phyloP scores from a whole-genome alignment of 139 green algal genomes.

The Chlamydomonas sp. region DNA sequence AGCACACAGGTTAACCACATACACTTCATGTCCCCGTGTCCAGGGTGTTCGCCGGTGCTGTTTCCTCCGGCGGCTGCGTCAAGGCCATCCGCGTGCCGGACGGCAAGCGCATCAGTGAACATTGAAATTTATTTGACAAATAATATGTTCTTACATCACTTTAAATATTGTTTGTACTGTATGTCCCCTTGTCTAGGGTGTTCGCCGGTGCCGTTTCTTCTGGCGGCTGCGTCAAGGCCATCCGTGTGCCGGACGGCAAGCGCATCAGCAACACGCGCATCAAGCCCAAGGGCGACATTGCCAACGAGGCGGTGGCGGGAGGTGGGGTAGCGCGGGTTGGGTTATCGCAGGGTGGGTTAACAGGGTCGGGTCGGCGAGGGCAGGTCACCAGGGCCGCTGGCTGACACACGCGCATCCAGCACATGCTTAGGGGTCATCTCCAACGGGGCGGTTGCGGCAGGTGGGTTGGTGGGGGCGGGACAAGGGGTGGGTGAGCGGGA shows the following conservation, averaged over 20 bases:
- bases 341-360: too few relatives aligned
- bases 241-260: slow-evolving; percentile 84
- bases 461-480: too few relatives aligned
- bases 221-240: slow-evolving; percentile 86
- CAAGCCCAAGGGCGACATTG: slow-evolving; percentile 89
- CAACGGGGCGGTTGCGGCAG: too few relatives aligned
- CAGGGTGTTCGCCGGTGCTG: slow-evolving; percentile 86
- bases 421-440: too few relatives aligned
- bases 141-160: too few relatives aligned
- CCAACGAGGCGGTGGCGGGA: slow-evolving; percentile 72
- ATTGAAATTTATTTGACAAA: too few relatives aligned
- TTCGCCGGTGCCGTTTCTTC: slow-evolving; percentile 79
- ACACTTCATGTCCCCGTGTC: background rate
- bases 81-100: slow-evolving; percentile 88
- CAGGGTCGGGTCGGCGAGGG: too few relatives aligned
- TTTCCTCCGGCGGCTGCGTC: slow-evolving; percentile 79
- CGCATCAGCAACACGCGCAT: slow-evolving; percentile 86
- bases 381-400: too few relatives aligned
- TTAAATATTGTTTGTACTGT: too few relatives aligned
- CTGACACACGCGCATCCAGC: too few relatives aligned
- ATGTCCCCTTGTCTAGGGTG: slow-evolving; percentile 60
- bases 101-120: slow-evolving; percentile 75
- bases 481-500: too few relatives aligned
- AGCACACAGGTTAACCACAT: too few relatives aligned
- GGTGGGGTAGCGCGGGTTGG: slow-evolving; percentile 38